A percentile compares a stretch with the other conserved stretches of the same genome.
These are phyloP conservation scores for Kockiozyma suomiensis DNA, from an alignment of 805 yeast species.

Conservation along the genomic window DNA sequence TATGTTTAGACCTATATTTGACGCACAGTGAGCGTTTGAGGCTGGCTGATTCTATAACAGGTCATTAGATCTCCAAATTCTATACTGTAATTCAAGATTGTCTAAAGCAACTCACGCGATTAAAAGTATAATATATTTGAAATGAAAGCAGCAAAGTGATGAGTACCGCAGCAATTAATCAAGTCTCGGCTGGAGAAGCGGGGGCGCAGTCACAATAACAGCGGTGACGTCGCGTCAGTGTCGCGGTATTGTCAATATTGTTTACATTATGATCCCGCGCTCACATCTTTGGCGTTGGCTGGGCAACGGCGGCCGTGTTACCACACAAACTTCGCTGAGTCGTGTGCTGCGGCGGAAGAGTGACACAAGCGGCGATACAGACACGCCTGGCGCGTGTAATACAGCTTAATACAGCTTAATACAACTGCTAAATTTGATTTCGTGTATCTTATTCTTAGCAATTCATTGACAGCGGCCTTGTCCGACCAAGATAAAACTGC, in stretches of 20 bases:
- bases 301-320: conserved; percentile 1
- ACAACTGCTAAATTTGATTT: no score
- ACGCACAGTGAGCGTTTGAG: not conserved
- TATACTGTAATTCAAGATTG: no score
- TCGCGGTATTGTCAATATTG: not conserved
- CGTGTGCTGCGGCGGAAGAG: not conserved
- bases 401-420: no score
- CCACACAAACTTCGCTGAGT: not conserved
- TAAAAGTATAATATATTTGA: no score
- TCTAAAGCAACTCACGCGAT: no score
- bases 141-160: no score
- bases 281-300: conserved; percentile 1
- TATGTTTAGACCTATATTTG: not conserved
- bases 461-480: no score
- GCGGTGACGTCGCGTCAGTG: conserved; percentile 6
- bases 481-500: no score
- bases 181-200: no score
- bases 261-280: not conserved
- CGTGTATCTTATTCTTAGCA: no score
- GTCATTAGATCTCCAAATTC: not conserved
- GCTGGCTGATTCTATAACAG: not conserved
- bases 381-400: no score
- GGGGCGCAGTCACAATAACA: not conserved
- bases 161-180: not conserved
- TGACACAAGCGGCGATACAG: not conserved